Evolutionary conservation across 2,329 filamentous ascomycete species (phyloP).

Genomic region (Aquanectria penicillioides): DNA sequence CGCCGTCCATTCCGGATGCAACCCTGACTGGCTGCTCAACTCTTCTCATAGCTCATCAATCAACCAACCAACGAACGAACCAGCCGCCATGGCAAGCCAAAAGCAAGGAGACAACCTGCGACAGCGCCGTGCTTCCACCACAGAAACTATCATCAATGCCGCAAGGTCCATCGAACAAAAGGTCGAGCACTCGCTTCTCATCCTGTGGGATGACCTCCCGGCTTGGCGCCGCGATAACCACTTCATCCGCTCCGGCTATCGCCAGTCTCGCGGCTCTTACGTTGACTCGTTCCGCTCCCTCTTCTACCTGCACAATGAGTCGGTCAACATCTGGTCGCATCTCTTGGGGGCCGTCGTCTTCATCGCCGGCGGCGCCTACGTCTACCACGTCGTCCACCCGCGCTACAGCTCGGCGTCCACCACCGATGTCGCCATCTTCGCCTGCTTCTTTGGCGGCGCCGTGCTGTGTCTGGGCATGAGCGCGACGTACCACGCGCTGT

Average conservation of each 20-base stretch:
- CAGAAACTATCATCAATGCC: slow-evolving; percentile 38
- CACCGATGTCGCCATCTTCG: slow-evolving; percentile 77
- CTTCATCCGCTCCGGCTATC: slow-evolving; percentile 65
- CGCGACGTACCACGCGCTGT: slow-evolving; percentile 84
- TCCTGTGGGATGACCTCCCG: slow-evolving; percentile 68
- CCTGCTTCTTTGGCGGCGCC: slow-evolving; percentile 82
- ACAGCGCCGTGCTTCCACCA: slow-evolving; percentile 43
- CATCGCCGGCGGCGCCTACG: slow-evolving; percentile 57
- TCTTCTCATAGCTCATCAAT: slow-evolving; percentile 4
- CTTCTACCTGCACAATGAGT: slow-evolving; percentile 68
- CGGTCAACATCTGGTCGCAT: slow-evolving; percentile 72
- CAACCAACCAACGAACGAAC: too few species aligned
- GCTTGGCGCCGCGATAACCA: slow-evolving; percentile 69
- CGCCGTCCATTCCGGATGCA: neutral
- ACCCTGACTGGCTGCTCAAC: neutral
- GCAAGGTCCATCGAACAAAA: slow-evolving; percentile 49
- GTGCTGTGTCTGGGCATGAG: slow-evolving; percentile 81
- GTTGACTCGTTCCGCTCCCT: slow-evolving; percentile 57
- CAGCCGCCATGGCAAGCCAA: slow-evolving; percentile 35
- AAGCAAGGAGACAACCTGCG: slow-evolving; percentile 32
- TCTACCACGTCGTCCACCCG: slow-evolving; percentile 68
- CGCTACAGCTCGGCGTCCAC: slow-evolving; percentile 71
- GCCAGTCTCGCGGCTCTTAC: slow-evolving; percentile 61
- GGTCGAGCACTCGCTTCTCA: slow-evolving; percentile 53
- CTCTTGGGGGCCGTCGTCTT: slow-evolving; percentile 73